phyloP scores from a whole-genome alignment of 2,329 filamentous ascomycete species.

The Calonectria fujianensis region DNA sequence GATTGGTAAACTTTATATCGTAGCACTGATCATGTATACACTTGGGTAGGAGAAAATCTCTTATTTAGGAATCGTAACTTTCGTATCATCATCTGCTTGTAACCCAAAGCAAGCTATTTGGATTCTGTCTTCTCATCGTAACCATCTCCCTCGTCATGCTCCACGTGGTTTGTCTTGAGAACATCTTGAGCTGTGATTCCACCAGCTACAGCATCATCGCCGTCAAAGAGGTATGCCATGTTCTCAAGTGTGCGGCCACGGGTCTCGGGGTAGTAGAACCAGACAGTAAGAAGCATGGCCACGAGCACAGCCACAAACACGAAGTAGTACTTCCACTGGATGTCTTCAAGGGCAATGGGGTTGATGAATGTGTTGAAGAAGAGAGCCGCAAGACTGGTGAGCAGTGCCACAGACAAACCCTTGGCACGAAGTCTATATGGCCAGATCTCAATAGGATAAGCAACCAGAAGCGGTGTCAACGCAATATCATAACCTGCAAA shows the following conservation, averaged over 20 bases:
- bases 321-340: slow-evolving; percentile 48
- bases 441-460: slow-evolving; percentile 51
- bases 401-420: slow-evolving; percentile 48
- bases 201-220: slow-evolving; percentile 27
- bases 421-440: slow-evolving; percentile 49
- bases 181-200: slow-evolving; percentile 25
- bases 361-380: slow-evolving; percentile 52
- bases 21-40: not conserved
- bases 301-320: slow-evolving; percentile 41
- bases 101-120: not conserved
- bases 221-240: slow-evolving; percentile 45
- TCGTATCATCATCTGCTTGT: not conserved
- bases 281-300: slow-evolving; percentile 33
- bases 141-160: slow-evolving; percentile 24
- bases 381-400: slow-evolving; percentile 43
- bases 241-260: slow-evolving; percentile 48
- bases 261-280: slow-evolving; percentile 41
- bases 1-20: too few species aligned
- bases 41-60: not conserved
- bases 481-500: slow-evolving; percentile 67
- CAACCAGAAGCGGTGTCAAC: slow-evolving; percentile 69
- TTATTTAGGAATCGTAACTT: not conserved
- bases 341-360: slow-evolving; percentile 48
- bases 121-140: slow-evolving; percentile 1
- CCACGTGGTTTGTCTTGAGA: slow-evolving; percentile 17